Base-by-base conservation (phyloP, 75 land plant species). In the Sequoia sempervirens region DNA sequence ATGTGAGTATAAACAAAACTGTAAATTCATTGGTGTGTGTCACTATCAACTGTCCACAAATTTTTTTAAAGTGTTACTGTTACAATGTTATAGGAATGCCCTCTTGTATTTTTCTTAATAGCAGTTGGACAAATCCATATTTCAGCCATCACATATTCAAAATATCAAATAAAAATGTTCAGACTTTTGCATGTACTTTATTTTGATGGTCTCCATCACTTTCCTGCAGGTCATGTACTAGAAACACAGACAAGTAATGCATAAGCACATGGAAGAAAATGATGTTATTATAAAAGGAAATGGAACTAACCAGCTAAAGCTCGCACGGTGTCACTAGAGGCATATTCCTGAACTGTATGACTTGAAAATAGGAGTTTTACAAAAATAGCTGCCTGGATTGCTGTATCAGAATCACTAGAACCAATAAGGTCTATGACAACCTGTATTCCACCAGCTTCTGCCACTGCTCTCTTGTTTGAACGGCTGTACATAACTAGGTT, bases 381-480 rank as follows among this genome's bases (percentile, higher is more conserved):
- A 83, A 97, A 91, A 87, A 92, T 90, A 40, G 99, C 96, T 69
- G 99, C 97, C 86, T 96, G 99, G 79, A 92, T 90, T 37, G 96
- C 93, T 50, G 96, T 95, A 17, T 97, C 98, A 45, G 96, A 88
- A 87, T 97, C 91, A 84, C 98, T 92, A 0, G 95, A 89, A 50
- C 88, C 88, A 40, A 97, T 90, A 74, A 97, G 84, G 86, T 97
- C 99, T 83, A 96, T 90, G 46, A 97, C 88, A 76, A 97, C 95
- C 80, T 97, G 99, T 79, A 97, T 93, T 28, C 99, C 99, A 45
- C 99, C 98, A 84, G 99, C 96, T 85, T 97, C 99, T 50, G 99
- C 99, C 58, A 97, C 99, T 82, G 99, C 99, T 66, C 99, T 92
- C 90, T 94, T 97, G 86, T 97, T 97, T 73, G 99, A 93, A 17